Percentiles rank a stretch among this genome's conserved stretches.
These are phyloP conservation scores for Paecilomyces variotii DNA, from an alignment of 2,329 filamentous ascomycete genomes.

Conservation along the genomic window DNA sequence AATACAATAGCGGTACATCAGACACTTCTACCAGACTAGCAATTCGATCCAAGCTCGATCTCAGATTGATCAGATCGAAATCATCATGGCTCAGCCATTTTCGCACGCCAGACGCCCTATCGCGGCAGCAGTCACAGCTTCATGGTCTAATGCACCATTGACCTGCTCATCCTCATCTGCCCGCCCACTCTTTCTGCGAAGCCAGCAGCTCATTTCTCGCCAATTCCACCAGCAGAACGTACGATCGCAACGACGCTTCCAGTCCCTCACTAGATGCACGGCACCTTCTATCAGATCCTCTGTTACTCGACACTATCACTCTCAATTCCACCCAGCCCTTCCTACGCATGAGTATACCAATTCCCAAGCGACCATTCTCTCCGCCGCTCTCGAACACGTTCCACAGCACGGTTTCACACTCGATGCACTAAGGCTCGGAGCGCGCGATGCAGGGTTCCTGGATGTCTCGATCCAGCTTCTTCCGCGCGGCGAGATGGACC, in stretches of 20 bases:
- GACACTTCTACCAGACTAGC: not conserved
- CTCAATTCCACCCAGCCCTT: constrained; percentile 57
- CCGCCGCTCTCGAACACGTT: constrained; percentile 70
- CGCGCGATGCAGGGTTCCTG: constrained; percentile 75
- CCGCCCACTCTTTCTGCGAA: not conserved
- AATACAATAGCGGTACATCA: not conserved
- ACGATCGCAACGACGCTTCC: not conserved
- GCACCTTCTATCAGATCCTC: constrained; percentile 3
- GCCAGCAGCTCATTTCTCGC: not conserved
- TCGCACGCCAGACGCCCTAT: not conserved
- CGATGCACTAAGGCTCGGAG: constrained; percentile 65
- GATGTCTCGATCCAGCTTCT: constrained; percentile 81
- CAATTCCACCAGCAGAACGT: not conserved
- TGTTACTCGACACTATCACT: constrained; percentile 54
- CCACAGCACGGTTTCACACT: constrained; percentile 75
- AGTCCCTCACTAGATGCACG: constrained; percentile 1
- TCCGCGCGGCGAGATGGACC: constrained; percentile 68
- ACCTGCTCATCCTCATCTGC: not conserved
- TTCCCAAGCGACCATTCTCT: constrained; percentile 67
- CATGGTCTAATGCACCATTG: not conserved
- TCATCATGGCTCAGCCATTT: constrained; percentile 3
- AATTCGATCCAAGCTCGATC: not conserved
- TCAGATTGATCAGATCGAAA: not conserved
- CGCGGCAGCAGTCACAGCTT: not conserved
- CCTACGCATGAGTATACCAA: constrained; percentile 51